These are phyloP conservation scores for Blastobotrys persicus DNA, from an alignment of 1,139 yeast genomes.

Conservation along the genomic window DNA sequence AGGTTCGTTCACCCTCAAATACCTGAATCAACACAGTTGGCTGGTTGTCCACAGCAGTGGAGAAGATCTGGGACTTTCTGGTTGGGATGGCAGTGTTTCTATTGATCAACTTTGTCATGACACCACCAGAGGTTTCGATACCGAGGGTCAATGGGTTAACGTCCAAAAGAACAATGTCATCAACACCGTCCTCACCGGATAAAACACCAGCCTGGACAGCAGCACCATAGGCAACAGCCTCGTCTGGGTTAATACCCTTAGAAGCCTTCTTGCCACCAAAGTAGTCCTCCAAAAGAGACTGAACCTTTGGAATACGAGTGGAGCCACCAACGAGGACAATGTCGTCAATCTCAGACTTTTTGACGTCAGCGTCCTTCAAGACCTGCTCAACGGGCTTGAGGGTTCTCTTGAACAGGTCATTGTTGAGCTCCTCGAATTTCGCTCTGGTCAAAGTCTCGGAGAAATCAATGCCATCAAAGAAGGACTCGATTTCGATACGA, in stretches of 20 bases:
- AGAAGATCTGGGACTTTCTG: slow-evolving; percentile 92
- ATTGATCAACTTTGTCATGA: slow-evolving; percentile 86
- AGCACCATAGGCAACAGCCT: slow-evolving; percentile 98
- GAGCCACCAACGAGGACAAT: slow-evolving; percentile 99
- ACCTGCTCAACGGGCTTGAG: slow-evolving; percentile 98
- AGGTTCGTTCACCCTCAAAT: slow-evolving; percentile 91
- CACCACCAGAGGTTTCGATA: slow-evolving; percentile 95
- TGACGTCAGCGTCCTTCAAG: slow-evolving; percentile 89
- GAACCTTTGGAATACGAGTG: slow-evolving; percentile 97
- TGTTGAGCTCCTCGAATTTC: slow-evolving; percentile 97
- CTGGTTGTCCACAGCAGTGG: slow-evolving; percentile 91
- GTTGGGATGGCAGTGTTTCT: slow-evolving; percentile 93
- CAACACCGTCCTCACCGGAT: slow-evolving; percentile 86
- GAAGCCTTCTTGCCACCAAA: slow-evolving; percentile 97
- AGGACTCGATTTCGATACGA: slow-evolving; percentile 94
- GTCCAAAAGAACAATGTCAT: slow-evolving; percentile 80
- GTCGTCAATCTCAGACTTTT: slow-evolving; percentile 88
- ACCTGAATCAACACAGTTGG: slow-evolving; percentile 93
- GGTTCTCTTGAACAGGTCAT: slow-evolving; percentile 93
- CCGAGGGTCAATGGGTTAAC: slow-evolving; percentile 88
- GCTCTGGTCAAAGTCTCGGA: slow-evolving; percentile 98
- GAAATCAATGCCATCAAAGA: slow-evolving; percentile 95
- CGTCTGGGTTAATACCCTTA: slow-evolving; percentile 98
- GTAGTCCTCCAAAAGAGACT: slow-evolving; percentile 95
- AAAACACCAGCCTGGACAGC: slow-evolving; percentile 90